Percentiles rank a stretch among this genome's conserved stretches.
phyloP scores from a whole-genome alignment of 2,329 filamentous ascomycete species.

The Graphilbum sp. region DNA sequence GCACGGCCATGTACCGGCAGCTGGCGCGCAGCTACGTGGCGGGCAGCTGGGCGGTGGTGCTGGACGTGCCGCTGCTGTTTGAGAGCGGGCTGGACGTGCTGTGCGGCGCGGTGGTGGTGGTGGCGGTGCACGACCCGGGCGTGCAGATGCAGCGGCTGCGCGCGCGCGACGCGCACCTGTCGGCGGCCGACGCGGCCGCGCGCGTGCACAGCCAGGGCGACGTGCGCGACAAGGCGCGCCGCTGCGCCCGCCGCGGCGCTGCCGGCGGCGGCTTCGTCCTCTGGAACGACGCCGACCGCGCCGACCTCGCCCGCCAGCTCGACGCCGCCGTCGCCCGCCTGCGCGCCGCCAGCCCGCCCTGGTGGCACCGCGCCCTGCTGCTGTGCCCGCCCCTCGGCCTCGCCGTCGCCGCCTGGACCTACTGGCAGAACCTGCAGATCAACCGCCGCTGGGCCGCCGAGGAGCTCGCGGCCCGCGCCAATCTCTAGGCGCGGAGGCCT shows the following conservation, averaged over 20 bases:
- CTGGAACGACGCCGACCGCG: slow-evolving; percentile 72
- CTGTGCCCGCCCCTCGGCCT: slow-evolving; percentile 61
- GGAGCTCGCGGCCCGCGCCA: slow-evolving; percentile 30
- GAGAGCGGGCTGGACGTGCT: slow-evolving; percentile 74
- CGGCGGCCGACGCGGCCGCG: slow-evolving; percentile 72
- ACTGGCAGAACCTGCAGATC: slow-evolving; percentile 54
- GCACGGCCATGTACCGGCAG: slow-evolving; percentile 61
- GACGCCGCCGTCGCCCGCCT: slow-evolving; percentile 48
- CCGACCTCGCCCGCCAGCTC: slow-evolving; percentile 52
- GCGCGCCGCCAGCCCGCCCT: slow-evolving; percentile 46
- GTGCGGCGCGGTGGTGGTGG: slow-evolving; percentile 74
- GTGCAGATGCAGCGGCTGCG: slow-evolving; percentile 70
- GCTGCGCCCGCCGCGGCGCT: slow-evolving; percentile 50
- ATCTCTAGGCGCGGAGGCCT: slow-evolving; percentile 20
- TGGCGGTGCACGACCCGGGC: slow-evolving; percentile 63
- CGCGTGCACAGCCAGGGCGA: slow-evolving; percentile 76
- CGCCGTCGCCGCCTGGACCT: slow-evolving; percentile 50
- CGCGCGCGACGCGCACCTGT: slow-evolving; percentile 61
- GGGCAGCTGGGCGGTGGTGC: slow-evolving; percentile 75
- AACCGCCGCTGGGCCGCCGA: slow-evolving; percentile 54
- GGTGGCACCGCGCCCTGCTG: slow-evolving; percentile 63
- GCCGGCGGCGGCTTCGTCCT: slow-evolving; percentile 60
- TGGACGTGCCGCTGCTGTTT: slow-evolving; percentile 85
- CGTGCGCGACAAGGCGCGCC: slow-evolving; percentile 64
- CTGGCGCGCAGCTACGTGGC: slow-evolving; percentile 57